Evolutionary conservation across 163 green algal genomes (phyloP).

Genomic region (Scenedesmus sp.): DNA sequence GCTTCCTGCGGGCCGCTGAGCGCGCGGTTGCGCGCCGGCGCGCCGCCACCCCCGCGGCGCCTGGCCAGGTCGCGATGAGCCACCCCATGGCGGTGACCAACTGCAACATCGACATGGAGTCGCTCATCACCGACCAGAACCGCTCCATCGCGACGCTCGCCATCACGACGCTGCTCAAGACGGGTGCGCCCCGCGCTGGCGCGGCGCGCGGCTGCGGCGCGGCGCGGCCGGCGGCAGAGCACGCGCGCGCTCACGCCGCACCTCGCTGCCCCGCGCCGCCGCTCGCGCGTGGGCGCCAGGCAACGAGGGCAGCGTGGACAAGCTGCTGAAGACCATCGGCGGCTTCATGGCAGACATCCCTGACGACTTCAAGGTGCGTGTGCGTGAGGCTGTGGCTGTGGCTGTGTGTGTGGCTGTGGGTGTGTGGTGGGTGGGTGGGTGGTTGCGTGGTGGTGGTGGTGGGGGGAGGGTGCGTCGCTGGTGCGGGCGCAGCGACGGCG

Average conservation of each 20-base stretch:
- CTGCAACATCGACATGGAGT: conserved; percentile 99
- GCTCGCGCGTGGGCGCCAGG: conserved; percentile 49
- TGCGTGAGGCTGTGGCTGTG: too few relatives aligned
- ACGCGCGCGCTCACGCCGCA: background rate
- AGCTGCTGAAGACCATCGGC: conserved; percentile 98
- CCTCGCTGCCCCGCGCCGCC: background rate
- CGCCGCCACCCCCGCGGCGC: too few relatives aligned
- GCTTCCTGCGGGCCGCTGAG: too few relatives aligned
- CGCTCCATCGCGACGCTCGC: conserved; percentile 91
- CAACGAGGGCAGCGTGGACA: conserved; percentile 94
- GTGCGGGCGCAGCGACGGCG: too few relatives aligned
- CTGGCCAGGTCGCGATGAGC: conserved; percentile 84
- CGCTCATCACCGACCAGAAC: conserved; percentile 95
- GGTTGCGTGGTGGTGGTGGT: too few relatives aligned
- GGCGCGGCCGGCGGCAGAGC: too few relatives aligned
- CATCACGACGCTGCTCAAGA: conserved; percentile 89
- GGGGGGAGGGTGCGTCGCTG: too few relatives aligned
- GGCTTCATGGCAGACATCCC: conserved; percentile 98
- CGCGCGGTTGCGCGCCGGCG: too few relatives aligned
- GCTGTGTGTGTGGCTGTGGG: too few relatives aligned
- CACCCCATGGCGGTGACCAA: conserved; percentile 93
- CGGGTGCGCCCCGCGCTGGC: conserved; percentile 3
- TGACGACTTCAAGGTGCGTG: conserved; percentile 99
- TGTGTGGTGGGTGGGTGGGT: too few relatives aligned
- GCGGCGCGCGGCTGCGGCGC: too few relatives aligned